A percentile compares a stretch with the other conserved stretches of the same genome.
Evolutionary conservation across 2,329 filamentous ascomycete species (phyloP).

Genomic region (Fusarium nisikadoi): DNA sequence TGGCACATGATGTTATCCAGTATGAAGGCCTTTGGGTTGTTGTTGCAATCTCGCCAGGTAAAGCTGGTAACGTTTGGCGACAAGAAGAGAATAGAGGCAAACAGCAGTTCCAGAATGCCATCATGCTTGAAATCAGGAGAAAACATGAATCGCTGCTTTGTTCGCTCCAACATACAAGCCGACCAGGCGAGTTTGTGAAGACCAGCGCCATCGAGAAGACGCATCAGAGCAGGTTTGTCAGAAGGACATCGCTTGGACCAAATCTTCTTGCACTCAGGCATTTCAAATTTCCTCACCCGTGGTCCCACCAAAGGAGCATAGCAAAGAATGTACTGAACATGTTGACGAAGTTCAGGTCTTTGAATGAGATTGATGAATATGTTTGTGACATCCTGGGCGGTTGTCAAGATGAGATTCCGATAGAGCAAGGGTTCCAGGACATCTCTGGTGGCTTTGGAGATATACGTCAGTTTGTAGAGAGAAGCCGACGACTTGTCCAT

Average conservation of each 20-base stretch:
- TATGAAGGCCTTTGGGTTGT: conserved; percentile 13
- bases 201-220: conserved; percentile 3
- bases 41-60: conserved; percentile 21
- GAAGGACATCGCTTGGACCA: conserved; percentile 15
- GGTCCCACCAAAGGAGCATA: not conserved
- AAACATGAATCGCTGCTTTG: conserved; percentile 24
- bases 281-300: not conserved
- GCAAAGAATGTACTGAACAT: conserved; percentile 18
- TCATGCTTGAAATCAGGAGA: conserved; percentile 28
- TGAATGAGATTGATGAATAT: conserved; percentile 26
- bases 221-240: conserved; percentile 14
- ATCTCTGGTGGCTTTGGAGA: conserved; percentile 19
- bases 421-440: conserved; percentile 34
- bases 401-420: conserved; percentile 19
- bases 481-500: not conserved
- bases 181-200: conserved; percentile 20
- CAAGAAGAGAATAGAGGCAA: conserved; percentile 21
- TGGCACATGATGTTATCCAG: conserved; percentile 3
- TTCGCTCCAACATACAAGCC: conserved; percentile 16
- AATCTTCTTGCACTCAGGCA: conserved; percentile 4
- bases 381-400: conserved; percentile 7
- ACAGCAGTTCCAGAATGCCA: conserved; percentile 26
- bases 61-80: conserved; percentile 23
- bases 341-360: conserved; percentile 22
- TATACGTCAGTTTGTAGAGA: conserved; percentile 20